A percentile compares a stretch with the other conserved stretches of the same genome.
Conservation (phyloP, 2,329 filamentous ascomycete genomes). For the Elsinoe australis region DNA sequence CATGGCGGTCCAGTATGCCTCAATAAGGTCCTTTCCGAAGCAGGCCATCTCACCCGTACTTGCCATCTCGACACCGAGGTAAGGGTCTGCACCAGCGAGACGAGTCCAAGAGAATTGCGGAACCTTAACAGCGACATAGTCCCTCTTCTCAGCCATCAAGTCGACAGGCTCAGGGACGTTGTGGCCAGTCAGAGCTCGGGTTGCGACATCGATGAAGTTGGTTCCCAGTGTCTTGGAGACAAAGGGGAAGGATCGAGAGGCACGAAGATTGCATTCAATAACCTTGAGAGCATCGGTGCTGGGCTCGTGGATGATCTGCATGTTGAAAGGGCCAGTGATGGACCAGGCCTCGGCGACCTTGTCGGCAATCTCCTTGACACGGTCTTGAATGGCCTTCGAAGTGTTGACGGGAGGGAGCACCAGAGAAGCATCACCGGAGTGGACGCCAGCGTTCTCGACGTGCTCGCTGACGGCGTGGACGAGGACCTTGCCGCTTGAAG, state of each 20-base stretch:
- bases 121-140: conserved; percentile 95
- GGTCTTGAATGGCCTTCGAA: conserved; percentile 67
- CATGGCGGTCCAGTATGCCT: conserved; percentile 94
- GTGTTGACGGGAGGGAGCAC: conserved; percentile 80
- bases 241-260: conserved; percentile 96
- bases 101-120: conserved; percentile 99
- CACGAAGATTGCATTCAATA: conserved; percentile 96
- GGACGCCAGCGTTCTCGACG: conserved; percentile 92
- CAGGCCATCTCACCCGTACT: conserved; percentile 97
- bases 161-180: conserved; percentile 78
- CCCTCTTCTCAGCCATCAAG: conserved; percentile 78
- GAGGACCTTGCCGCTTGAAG: conserved; percentile 74
- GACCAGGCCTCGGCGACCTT: conserved; percentile 96
- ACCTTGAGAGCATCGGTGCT: conserved; percentile 77
- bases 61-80: conserved; percentile 96
- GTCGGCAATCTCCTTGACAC: conserved; percentile 88
- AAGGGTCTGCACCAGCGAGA: conserved; percentile 92
- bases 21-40: conserved; percentile 90
- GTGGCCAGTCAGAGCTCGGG: conserved; percentile 80
- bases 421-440: conserved; percentile 94
- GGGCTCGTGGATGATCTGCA: conserved; percentile 97
- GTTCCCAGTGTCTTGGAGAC: conserved; percentile 92
- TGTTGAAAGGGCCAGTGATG: conserved; percentile 98
- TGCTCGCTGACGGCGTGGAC: conserved; percentile 92
- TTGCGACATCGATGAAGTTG: conserved; percentile 95